Base-by-base conservation (phyloP, 495 filamentous ascomycete genomes). In the Bathelium albidoporum region DNA sequence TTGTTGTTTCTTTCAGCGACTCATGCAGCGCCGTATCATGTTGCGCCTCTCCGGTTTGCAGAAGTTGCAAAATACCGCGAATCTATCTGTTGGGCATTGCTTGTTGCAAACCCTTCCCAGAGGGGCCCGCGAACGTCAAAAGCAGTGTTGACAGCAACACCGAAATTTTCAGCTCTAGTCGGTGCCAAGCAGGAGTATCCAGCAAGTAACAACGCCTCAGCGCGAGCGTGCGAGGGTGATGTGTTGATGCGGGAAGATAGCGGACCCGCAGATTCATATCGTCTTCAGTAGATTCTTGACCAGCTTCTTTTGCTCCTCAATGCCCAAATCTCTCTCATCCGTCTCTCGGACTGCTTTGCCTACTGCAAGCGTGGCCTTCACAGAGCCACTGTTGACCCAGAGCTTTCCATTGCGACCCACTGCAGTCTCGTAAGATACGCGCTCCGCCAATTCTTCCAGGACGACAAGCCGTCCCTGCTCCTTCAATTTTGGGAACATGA, bases 361-460 rank as follows among this genome's bases (percentile, higher is more conserved):
- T 62, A 97, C 86, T 5, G 83, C 79, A 59, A 97, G 70, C 10
- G 89, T 91, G 64, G 78, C 82, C 73, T 78, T 81, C 29, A 87
- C 73, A 55, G 80, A 86, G 16, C 85, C 87, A 58, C 79, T 82
- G 67, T 90, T 83, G 20, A 97, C 87, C 94, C 94, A 97, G 39
- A 97, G 82, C 77, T 83, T 88, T 24, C 94, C 94, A 73, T 98
- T 98, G 72, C 92, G 85, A 26, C 95, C 95, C 29, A 96, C 90
- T 2, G 94, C 94, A 64, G 94, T 86, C 79, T 98, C 94, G 75
- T 97, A 98, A 59, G 83, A 81, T 49, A 93, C 77, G 58, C 85
- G 88, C 68, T 82, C 85, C 18, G 86, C 92, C n/a, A 97, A 75
- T 69, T 91, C 89, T 64, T 95, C 90, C 59, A 97, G 73, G 22